A percentile compares a stretch with the other conserved stretches of the same genome.
These are phyloP conservation scores for Candida sanyaensis DNA, from an alignment of 1,139 yeast species.

Conservation along the genomic window DNA sequence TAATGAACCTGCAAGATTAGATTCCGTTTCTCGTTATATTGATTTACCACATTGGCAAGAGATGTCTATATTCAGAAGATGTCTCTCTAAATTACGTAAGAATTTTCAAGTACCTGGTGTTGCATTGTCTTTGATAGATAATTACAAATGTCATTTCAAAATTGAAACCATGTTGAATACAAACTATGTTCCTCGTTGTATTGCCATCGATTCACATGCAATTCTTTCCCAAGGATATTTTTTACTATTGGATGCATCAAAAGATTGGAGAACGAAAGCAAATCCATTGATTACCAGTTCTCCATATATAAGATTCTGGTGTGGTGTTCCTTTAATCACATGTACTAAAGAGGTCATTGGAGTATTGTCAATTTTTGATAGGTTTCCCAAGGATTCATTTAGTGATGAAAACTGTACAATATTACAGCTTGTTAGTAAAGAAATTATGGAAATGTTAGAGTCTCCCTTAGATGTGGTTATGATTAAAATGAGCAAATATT, in stretches of 20 bases:
- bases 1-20: conserved; percentile 42
- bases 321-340: conserved; percentile 58
- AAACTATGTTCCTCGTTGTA: conserved; percentile 52
- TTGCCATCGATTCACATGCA: conserved; percentile 69
- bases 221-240: conserved; percentile 58
- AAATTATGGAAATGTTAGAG: conserved; percentile 46
- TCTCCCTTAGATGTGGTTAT: conserved; percentile 26
- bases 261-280: conserved; percentile 65
- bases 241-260: conserved; percentile 55
- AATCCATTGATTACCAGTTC: conserved; percentile 66
- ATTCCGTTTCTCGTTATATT: conserved; percentile 42
- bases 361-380: conserved; percentile 60
- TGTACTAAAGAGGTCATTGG: conserved; percentile 50
- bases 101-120: conserved; percentile 51
- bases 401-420: conserved; percentile 31
- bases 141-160: conserved; percentile 49
- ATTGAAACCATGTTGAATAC: conserved; percentile 47
- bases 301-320: conserved; percentile 61
- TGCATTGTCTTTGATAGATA: conserved; percentile 58
- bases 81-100: conserved; percentile 36
- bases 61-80: conserved; percentile 34
- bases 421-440: conserved; percentile 39
- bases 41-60: conserved; percentile 55
- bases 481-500: conserved; percentile 5
- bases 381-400: conserved; percentile 41